Evolutionary conservation across 2,329 filamentous ascomycete species (phyloP).

Genomic region (Neonectria faginata): DNA sequence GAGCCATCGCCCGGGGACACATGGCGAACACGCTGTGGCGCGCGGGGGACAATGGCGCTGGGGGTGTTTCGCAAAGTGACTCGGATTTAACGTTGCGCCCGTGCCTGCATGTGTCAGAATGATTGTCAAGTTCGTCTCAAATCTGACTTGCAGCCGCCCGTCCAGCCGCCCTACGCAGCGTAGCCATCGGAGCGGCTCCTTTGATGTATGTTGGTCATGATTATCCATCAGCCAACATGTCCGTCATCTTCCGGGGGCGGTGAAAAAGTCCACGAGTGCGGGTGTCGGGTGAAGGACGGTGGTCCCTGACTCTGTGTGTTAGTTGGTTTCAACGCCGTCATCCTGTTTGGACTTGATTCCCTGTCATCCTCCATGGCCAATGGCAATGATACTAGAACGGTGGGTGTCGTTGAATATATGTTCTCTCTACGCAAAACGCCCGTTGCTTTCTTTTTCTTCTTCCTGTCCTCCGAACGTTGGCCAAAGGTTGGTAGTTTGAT

Average conservation of each 20-base stretch:
- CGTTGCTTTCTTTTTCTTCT: not conserved
- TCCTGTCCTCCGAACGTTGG: not conserved
- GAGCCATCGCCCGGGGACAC: conserved; percentile 5
- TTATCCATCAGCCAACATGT: conserved; percentile 10
- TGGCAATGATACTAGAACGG: conserved; percentile 2
- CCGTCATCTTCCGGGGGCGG: conserved; percentile 10
- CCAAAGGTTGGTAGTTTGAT: not conserved
- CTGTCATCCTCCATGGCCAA: conserved; percentile 1
- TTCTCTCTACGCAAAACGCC: conserved; percentile 12
- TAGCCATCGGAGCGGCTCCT: conserved; percentile 19
- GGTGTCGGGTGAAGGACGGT: conserved; percentile 5
- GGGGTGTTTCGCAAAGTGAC: conserved; percentile 12
- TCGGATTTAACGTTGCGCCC: conserved; percentile 15
- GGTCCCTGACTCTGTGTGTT: conserved; percentile 6
- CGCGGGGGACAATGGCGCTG: conserved; percentile 2
- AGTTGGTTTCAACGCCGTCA: conserved; percentile 8
- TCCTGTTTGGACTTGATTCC: not conserved
- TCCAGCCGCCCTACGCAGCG: conserved; percentile 7
- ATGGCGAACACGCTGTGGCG: conserved; percentile 7
- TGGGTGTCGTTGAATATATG: conserved; percentile 1
- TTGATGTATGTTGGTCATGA: conserved; percentile 11
- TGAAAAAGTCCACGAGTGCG: not conserved
- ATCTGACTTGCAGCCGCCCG: conserved; percentile 9
- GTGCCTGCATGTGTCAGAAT: no score
- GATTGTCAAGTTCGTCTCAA: conserved; percentile 25